Conservation (phyloP, 805 yeast species). For the Myxozyma neotropica region DNA sequence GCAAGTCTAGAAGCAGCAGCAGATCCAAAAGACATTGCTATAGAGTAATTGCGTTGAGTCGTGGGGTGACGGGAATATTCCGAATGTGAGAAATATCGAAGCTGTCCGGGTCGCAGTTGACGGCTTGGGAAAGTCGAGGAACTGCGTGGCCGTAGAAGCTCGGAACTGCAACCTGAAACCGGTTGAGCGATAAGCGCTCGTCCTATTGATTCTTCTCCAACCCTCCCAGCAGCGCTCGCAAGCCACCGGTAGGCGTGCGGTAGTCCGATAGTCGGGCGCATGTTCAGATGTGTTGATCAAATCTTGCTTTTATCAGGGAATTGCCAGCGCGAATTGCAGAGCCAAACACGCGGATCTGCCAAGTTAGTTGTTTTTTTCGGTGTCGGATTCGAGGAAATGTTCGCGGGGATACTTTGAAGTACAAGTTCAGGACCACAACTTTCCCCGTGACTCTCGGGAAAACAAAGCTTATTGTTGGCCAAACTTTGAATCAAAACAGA, state of each 20-base stretch:
- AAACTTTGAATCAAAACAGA: too few relatives aligned
- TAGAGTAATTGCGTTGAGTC: background rate
- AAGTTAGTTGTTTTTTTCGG: too few relatives aligned
- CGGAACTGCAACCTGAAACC: background rate
- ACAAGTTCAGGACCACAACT: too few relatives aligned
- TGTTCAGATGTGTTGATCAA: too few relatives aligned
- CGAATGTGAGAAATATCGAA: background rate
- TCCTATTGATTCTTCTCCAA: background rate
- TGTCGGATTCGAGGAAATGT: too few relatives aligned
- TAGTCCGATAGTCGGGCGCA: too few relatives aligned
- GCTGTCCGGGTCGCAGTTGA: background rate
- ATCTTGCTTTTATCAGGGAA: too few relatives aligned
- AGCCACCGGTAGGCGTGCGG: too few relatives aligned
- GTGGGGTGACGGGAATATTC: background rate
- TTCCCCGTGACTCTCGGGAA: too few relatives aligned
- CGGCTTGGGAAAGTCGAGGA: background rate
- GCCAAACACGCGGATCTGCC: background rate
- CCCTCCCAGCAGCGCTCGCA: too few relatives aligned
- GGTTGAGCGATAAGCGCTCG: background rate
- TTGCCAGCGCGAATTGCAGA: background rate
- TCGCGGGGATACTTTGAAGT: too few relatives aligned
- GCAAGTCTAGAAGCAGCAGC: slow-evolving; percentile 79
- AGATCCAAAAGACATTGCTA: slow-evolving; percentile 56
- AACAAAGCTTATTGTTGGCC: too few relatives aligned
- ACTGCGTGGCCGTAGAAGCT: background rate